Evolutionary conservation across 1,284 basidiomycete genomes (phyloP), one percentile per base, ranked within the genome.

Genomic region (Ceratorhiza oryzae-sativae): DNA sequence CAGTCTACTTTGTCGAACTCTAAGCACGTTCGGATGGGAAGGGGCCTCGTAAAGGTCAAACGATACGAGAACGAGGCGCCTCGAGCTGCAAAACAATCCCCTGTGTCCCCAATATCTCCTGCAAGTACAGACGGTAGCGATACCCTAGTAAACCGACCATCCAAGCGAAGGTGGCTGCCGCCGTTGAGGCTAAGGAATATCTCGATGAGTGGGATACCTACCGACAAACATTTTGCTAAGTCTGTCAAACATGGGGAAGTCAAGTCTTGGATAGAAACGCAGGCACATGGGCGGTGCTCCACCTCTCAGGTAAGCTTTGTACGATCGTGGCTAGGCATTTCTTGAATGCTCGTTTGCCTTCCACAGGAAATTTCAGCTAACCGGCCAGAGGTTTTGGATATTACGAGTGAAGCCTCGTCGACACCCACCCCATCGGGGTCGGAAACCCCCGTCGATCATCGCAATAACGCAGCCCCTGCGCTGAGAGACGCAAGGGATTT

Each of bases 151-250:
- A 13, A n/a, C 5, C 15, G 25, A 23, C 6, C 45, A 23, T 5
- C 30, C 1, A 65, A 65, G 25, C 45, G 46, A 51, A 65, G 46
- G 18, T 65, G 62, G 62, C 53, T 36, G 23, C 30, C 32, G 18
- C 62, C 45, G 5, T 23, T 65, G 6, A 51, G 62, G 32, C 15
- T 30, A 39, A 34, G 62, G 25, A 65, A 65, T 25, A n/a, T 51
- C 18, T 65, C 62, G n/a, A 3, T 65, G n/a, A 27, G 46, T 25
- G 48, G 48, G 1, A 25, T 45, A 30, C n/a, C 42, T 15, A 25
- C 59, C 41, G 23, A 36, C 2, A 45, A 8, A 15, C 1, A 25
- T 45, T 1, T 30, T 9, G 27, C 34, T 3, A 18, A 6, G 15
- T 42, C 20, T 6, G 56, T 8, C 9, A 42, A 27, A 20, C 36